Percentiles rank a stretch among this genome's conserved stretches.
phyloP scores from a whole-genome alignment of 352 stramenopile species.

The Lagenidium giganteum region DNA sequence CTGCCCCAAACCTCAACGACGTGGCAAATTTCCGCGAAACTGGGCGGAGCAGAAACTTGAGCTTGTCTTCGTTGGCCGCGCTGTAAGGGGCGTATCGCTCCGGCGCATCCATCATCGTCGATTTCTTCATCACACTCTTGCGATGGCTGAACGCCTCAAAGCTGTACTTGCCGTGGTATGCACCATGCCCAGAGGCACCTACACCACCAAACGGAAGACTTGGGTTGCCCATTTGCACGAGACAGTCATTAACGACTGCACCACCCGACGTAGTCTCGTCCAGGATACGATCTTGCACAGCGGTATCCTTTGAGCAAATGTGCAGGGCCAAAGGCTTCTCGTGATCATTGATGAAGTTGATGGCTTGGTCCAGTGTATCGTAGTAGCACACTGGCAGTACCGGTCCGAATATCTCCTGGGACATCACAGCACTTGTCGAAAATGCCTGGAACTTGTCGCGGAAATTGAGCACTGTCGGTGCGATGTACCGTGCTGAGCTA shows the following conservation, averaged over 20 bases:
- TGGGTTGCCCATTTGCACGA: slow-evolving; percentile 23
- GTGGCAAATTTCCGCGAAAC: slow-evolving; percentile 28
- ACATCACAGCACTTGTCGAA: slow-evolving; percentile 54
- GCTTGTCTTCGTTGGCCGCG: slow-evolving; percentile 1
- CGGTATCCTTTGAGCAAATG: slow-evolving; percentile 15
- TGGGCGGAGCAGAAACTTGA: slow-evolving; percentile 32
- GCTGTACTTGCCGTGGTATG: slow-evolving; percentile 48
- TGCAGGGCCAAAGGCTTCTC: slow-evolving; percentile 28
- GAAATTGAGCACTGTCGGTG: slow-evolving; percentile 86
- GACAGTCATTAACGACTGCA: slow-evolving; percentile 25
- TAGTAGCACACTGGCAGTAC: slow-evolving; percentile 91
- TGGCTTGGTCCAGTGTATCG: slow-evolving; percentile 17
- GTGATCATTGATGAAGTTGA: slow-evolving; percentile 19
- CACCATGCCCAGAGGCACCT: slow-evolving; percentile 36
- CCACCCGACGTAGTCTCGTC: slow-evolving; percentile 21
- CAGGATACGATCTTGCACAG: slow-evolving; percentile 10
- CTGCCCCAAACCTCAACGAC: slow-evolving; percentile 25
- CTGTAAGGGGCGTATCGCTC: slow-evolving; percentile 67
- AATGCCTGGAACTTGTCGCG: slow-evolving; percentile 49
- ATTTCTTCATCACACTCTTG: slow-evolving; percentile 54
- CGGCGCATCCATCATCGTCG: slow-evolving; percentile 41
- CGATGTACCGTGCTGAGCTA: slow-evolving; percentile 70
- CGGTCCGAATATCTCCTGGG: slow-evolving; percentile 95
- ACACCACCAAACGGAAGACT: slow-evolving; percentile 30
- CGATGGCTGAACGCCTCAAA: slow-evolving; percentile 51